Conservation (phyloP, 2,329 filamentous ascomycete genomes). For the Cladosporium oxysporum region DNA sequence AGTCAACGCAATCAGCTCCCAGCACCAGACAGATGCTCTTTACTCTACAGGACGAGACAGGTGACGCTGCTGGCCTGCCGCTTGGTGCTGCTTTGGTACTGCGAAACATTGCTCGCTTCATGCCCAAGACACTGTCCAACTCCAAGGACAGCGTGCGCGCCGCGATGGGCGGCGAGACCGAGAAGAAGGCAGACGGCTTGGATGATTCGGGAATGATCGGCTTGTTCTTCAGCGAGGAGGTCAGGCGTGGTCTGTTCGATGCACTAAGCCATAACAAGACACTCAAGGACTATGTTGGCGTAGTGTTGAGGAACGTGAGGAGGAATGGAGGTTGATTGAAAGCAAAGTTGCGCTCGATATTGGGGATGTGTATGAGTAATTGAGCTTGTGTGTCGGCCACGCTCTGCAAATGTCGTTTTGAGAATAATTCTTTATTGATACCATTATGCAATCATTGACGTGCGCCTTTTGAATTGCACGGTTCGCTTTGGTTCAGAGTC, state of each 20-base stretch:
- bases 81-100: constrained; percentile 75
- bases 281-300: constrained; percentile 29
- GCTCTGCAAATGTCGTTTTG: background rate
- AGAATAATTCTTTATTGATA: background rate
- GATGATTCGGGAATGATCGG: constrained; percentile 26
- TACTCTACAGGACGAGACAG: constrained; percentile 51
- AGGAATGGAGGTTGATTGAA: constrained; percentile 3
- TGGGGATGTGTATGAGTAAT: background rate
- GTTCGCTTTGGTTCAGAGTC: background rate
- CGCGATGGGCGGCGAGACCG: constrained; percentile 6
- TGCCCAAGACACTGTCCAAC: constrained; percentile 29
- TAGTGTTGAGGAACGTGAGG: constrained; percentile 25
- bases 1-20: background rate
- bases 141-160: constrained; percentile 20
- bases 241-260: constrained; percentile 29
- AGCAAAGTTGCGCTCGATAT: background rate
- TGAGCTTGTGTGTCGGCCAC: background rate
- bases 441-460: constrained; percentile 1
- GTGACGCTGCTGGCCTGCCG: constrained; percentile 73
- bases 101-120: constrained; percentile 68
- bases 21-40: constrained; percentile 31
- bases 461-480: background rate
- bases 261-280: constrained; percentile 30
- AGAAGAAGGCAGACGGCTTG: constrained; percentile 17
- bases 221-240: constrained; percentile 28